Base-by-base conservation (phyloP, 805 yeast species). In the Tanozyma kutaoensis region DNA sequence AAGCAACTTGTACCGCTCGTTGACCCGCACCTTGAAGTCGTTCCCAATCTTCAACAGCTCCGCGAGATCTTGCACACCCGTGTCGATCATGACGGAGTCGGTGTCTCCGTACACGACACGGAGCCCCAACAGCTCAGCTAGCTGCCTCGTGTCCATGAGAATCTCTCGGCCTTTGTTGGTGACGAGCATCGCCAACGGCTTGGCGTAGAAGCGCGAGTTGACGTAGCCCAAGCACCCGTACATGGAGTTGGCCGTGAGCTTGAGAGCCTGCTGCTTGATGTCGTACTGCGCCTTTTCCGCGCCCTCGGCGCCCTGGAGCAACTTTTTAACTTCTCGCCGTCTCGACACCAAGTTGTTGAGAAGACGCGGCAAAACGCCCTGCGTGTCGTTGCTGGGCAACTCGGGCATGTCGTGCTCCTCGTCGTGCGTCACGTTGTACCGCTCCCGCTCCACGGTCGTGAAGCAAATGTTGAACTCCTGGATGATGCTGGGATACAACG, bases 191-290 rank as follows among this genome's bases (percentile, higher is more conserved):
- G 98, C 98, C 40, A 91, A 62, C 1, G 97, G 95, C 45, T 81
- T 78, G 9, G 98, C 98, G 45, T 86, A 88, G 51, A 91, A 91
- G 43, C 98, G 69, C 14, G 96, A 84, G 42, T 78, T 69, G 5
- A 78, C 79, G 50, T 76, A 86, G 39, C 98, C 98, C 42, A 91
- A 66, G 68, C 97, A 91, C 46, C 98, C 98, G 56, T 91, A 91
- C 96, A 91, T 88, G n/a, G 98, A 91, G 54, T 91, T 91, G 16
- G 98, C 98, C 2, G 98, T 93, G 47, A 91, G 64, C 50, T 91
- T 91, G 48, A 91, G 68, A 0, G 98, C 97, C 49, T 79, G 93
- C 52, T 91, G 98, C 45, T 86, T 82, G 45, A 86, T 85, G 50
- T 91, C 97, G 62, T 78, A 84, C 45, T 88, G 95, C 0, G 81